These are phyloP conservation scores for Kingdonia uniflora DNA, from an alignment of 164 flowering plant species.

Conservation along the genomic window DNA sequence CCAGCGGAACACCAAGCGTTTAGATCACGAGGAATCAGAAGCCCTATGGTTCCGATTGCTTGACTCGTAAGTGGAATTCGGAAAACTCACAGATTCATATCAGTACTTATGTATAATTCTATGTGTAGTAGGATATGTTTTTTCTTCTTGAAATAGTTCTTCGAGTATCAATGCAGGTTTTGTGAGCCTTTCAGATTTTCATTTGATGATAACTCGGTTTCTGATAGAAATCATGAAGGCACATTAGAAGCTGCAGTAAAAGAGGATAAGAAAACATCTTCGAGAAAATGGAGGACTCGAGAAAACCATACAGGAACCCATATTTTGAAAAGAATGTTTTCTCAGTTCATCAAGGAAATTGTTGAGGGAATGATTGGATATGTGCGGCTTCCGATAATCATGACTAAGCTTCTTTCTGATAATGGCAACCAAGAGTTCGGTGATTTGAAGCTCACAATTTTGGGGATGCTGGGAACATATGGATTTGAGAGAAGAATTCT, in stretches of 20 bases:
- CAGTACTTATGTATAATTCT: too few relatives aligned
- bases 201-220: constrained; percentile 16
- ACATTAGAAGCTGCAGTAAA: constrained; percentile 14
- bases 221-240: constrained; percentile 17
- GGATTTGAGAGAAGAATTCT: constrained; percentile 91
- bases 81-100: too few relatives aligned
- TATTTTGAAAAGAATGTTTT: constrained; percentile 51
- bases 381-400: constrained; percentile 78
- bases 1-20: constrained; percentile 81
- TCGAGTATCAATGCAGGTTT: constrained; percentile 46
- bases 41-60: constrained; percentile 80
- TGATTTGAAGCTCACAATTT: constrained; percentile 75
- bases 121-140: neutral
- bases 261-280: constrained; percentile 21
- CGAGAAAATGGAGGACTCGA: constrained; percentile 44
- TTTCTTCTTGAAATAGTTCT: neutral
- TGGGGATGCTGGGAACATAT: constrained; percentile 89
- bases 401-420: constrained; percentile 88
- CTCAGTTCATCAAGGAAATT: constrained; percentile 76
- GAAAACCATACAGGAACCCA: constrained; percentile 36
- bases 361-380: constrained; percentile 97
- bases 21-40: constrained; percentile 79
- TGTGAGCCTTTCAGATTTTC: constrained; percentile 71
- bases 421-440: constrained; percentile 93
- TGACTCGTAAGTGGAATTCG: constrained; percentile 55